These are phyloP conservation scores for Discostella stelligera DNA, from an alignment of 352 stramenopile species.

Conservation along the genomic window DNA sequence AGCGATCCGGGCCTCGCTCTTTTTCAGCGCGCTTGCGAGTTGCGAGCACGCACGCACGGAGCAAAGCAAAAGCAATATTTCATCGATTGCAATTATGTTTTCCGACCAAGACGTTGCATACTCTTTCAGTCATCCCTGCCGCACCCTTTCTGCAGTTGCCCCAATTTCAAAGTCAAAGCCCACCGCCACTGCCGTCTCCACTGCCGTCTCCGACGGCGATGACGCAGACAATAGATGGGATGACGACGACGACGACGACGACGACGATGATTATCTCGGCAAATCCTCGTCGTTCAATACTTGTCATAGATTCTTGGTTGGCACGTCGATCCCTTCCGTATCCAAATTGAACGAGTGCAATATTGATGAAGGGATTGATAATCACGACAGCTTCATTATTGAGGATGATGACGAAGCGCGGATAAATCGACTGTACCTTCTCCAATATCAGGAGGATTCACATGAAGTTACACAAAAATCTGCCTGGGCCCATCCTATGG, in stretches of 20 bases:
- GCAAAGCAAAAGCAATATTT: too few species aligned
- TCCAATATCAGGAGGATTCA: constrained; percentile 53
- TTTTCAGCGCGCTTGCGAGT: too few species aligned
- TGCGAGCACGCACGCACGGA: too few species aligned
- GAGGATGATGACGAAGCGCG: constrained; percentile 36
- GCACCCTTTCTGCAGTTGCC: constrained; percentile 55
- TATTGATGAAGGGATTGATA: background rate
- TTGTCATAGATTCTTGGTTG: constrained; percentile 41
- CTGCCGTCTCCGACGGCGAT: constrained; percentile 3
- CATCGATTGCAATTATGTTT: constrained; percentile 54
- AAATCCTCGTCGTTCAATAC: constrained; percentile 12
- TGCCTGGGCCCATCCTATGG: constrained; percentile 38
- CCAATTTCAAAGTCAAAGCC: constrained; percentile 12
- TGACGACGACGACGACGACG: constrained; percentile 38
- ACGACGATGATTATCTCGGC: constrained; percentile 27
- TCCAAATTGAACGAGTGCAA: constrained; percentile 23
- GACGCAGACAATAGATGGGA: constrained; percentile 53
- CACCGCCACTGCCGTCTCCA: background rate
- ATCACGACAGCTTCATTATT: constrained; percentile 7
- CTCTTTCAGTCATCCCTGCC: constrained; percentile 57
- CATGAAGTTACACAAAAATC: constrained; percentile 42
- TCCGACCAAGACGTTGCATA: constrained; percentile 66
- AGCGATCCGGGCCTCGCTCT: background rate
- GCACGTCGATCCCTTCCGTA: constrained; percentile 35
- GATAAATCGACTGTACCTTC: constrained; percentile 42